These are phyloP conservation scores for Rhynchospora tenuis DNA, from an alignment of 176 grass and related monocot species.

Conservation along the genomic window DNA sequence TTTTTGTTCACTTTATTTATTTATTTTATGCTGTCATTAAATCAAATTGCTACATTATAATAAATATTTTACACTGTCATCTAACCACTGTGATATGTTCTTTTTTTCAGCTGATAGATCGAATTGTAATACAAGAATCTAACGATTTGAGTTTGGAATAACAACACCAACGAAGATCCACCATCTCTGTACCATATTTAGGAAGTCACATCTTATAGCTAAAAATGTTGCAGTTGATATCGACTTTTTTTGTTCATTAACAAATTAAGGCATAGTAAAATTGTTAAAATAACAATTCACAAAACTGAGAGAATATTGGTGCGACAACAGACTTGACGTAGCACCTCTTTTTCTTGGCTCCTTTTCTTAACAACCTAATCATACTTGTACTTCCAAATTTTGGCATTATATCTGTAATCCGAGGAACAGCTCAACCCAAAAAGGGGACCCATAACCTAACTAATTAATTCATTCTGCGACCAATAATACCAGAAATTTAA, in stretches of 20 bases:
- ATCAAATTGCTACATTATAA: background rate
- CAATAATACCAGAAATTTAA: background rate
- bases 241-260: background rate
- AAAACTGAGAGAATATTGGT: background rate
- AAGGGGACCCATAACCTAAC: slow-evolving; percentile 10
- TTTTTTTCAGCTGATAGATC: background rate
- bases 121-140: no score
- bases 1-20: no score
- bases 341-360: slow-evolving; percentile 1
- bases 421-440: slow-evolving; percentile 9
- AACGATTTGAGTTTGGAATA: no score
- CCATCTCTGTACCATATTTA: background rate
- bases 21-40: background rate
- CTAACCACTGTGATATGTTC: background rate
- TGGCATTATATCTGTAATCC: background rate
- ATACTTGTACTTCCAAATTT: background rate
- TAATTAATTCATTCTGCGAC: background rate
- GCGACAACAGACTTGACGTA: background rate
- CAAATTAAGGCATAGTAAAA: background rate
- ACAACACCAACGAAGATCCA: no score
- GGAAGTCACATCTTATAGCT: background rate
- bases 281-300: background rate
- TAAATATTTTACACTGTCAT: background rate
- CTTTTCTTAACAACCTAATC: slow-evolving; percentile 8
- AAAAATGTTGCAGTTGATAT: background rate